Percentiles rank a stretch among this genome's conserved stretches.
phyloP scores from a whole-genome alignment of 257 asterid species.

The Solanum etuberosum region DNA sequence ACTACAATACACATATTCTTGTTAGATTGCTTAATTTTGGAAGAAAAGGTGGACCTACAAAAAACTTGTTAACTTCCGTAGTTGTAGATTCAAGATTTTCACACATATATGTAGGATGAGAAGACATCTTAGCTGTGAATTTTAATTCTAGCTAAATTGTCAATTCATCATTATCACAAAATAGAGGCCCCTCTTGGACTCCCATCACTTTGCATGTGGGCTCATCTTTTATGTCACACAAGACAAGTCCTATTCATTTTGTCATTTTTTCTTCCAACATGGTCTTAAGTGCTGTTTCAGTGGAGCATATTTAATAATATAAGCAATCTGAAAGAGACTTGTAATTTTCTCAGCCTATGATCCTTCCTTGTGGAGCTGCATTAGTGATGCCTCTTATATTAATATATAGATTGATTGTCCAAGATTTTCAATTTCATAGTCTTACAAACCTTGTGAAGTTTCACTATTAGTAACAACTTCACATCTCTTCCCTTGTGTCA shows the following conservation, averaged over 20 bases:
- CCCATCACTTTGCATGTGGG: slow-evolving; percentile 35
- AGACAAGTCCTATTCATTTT: slow-evolving; percentile 20
- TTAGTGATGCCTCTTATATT: slow-evolving; percentile 2
- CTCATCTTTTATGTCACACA: slow-evolving; percentile 14
- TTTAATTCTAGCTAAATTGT: background rate
- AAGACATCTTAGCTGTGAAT: background rate
- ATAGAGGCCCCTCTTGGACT: slow-evolving; percentile 20
- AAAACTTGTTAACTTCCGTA: background rate
- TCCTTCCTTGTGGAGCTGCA: slow-evolving; percentile 21
- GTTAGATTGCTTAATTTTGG: background rate
- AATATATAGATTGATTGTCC: background rate
- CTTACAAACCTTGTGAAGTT: background rate
- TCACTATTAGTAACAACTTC: background rate
- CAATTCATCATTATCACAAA: background rate
- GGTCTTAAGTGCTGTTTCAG: slow-evolving; percentile 39
- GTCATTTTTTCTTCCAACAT: slow-evolving; percentile 44
- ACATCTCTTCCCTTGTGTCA: background rate
- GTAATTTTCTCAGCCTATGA: background rate
- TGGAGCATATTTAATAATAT: slow-evolving; percentile 42
- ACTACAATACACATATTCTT: background rate
- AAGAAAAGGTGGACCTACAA: background rate
- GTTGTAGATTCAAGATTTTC: background rate
- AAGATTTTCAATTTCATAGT: background rate
- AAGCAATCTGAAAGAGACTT: slow-evolving; percentile 37
- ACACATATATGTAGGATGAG: background rate